Evolutionary conservation across 2,329 filamentous ascomycete species (phyloP).

Genomic region (Scedosporium dehoogii): DNA sequence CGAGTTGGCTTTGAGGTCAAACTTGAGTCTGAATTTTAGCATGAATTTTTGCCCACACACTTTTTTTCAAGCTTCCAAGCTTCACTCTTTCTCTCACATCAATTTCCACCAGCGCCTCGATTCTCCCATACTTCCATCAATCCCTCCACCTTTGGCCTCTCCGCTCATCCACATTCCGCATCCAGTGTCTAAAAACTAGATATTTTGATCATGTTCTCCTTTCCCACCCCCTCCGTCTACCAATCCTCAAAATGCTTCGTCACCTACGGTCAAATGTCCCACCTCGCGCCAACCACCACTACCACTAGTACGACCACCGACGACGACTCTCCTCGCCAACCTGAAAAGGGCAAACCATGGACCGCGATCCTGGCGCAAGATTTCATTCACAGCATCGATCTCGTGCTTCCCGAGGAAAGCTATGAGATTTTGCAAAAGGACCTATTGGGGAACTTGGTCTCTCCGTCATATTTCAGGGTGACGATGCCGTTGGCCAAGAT

Average conservation of each 20-base stretch:
- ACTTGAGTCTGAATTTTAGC: no score
- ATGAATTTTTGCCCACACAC: no score
- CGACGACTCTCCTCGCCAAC: slow-evolving; percentile 50
- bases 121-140: no score
- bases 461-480: slow-evolving; percentile 53
- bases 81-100: no score
- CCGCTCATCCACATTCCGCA: neutral
- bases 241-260: slow-evolving; percentile 62
- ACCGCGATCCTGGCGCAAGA: slow-evolving; percentile 52
- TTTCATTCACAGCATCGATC: slow-evolving; percentile 61
- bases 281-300: slow-evolving; percentile 30
- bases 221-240: slow-evolving; percentile 35
- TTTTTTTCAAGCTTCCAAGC: no score
- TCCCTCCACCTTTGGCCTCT: neutral
- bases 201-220: slow-evolving; percentile 30
- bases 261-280: slow-evolving; percentile 56
- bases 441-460: slow-evolving; percentile 27
- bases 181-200: neutral
- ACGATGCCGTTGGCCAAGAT: slow-evolving; percentile 64
- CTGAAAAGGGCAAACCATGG: slow-evolving; percentile 69
- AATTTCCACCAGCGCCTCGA: no score
- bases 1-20: no score
- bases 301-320: neutral
- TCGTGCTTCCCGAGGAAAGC: slow-evolving; percentile 60
- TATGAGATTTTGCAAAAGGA: slow-evolving; percentile 44